Base-by-base conservation (phyloP, 2,329 filamentous ascomycete species). In the Fusarium xylarioides region DNA sequence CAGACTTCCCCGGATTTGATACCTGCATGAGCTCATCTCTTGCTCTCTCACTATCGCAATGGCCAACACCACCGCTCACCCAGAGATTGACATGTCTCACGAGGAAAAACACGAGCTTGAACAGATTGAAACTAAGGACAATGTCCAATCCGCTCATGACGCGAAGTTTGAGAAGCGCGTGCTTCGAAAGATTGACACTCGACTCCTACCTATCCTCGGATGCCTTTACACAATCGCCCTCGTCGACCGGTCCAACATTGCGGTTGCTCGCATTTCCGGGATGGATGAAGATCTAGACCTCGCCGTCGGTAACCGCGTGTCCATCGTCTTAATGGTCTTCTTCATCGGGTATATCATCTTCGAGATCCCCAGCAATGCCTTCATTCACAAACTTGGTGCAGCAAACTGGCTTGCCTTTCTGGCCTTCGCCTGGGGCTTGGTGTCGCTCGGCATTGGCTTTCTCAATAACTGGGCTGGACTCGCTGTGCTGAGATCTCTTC, bases 341-440 rank as follows among this genome's bases (percentile, higher is more conserved):
- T 74, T 74, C n/a, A 72, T 74, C 1, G 67, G 67, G 1, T 74
- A 74, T 12, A 71, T 71, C 28, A 23, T 74, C 0, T 74, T 74
- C 2, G 71, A 74, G 18, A 65, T 74, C 7, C 71, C 71, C 0
- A 74, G 71, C 19, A 74, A 74, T 5, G 70, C 67, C 0, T 71
- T 74, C 21, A 74, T 74, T 15, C 71, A 74, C 0, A 74, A 69
- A 1, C 55, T 74, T 4, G 71, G 67, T 1, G 71, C 71, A 8
- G 67, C 71, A 1, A 74, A 74, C 3, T 74, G 71, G 71, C 71
- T 74, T 5, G 52, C 71, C 1, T 72, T 74, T 52, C 44, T 74
- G 0, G 67, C 71, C 0, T 34, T 69, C 2, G 59, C 71, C 0
- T 74, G 71, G 71, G 71, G 71, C 1, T 14, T 74, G 2, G 63